These are phyloP conservation scores for Furcasterigmium sp. DNA, from an alignment of 2,329 filamentous ascomycete species.

Conservation along the genomic window DNA sequence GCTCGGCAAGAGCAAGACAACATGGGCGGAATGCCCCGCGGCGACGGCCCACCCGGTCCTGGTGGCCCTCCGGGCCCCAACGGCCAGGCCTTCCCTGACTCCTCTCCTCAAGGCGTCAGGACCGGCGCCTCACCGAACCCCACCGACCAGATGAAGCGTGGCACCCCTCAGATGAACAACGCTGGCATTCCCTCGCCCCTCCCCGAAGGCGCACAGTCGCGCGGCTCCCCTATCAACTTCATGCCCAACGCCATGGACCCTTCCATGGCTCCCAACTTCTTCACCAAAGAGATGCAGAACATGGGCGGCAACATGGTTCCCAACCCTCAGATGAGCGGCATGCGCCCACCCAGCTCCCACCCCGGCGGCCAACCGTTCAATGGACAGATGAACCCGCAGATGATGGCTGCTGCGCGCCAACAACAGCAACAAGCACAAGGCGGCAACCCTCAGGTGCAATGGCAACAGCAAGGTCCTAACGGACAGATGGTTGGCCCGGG, in stretches of 20 bases:
- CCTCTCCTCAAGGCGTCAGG: constrained; percentile 64
- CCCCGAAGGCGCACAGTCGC: constrained; percentile 62
- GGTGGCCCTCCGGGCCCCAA: constrained; percentile 51
- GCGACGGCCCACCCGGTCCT: constrained; percentile 48
- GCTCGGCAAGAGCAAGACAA: constrained; percentile 73
- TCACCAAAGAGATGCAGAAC: constrained; percentile 43
- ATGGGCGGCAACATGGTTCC: constrained; percentile 51
- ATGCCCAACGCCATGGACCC: constrained; percentile 60
- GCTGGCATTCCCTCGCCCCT: constrained; percentile 66
- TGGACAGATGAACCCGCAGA: constrained; percentile 53
- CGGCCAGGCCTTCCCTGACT: constrained; percentile 59
- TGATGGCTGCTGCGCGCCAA: constrained; percentile 50
- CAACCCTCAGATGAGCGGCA: constrained; percentile 55
- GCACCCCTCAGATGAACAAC: constrained; percentile 67
- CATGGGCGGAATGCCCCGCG: constrained; percentile 41
- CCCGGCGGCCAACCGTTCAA: constrained; percentile 51
- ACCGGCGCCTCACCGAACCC: constrained; percentile 72
- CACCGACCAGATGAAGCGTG: constrained; percentile 72
- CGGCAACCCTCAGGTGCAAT: constrained; percentile 40
- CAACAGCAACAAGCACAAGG: constrained; percentile 21
- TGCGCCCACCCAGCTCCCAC: constrained; percentile 66
- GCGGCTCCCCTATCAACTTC: constrained; percentile 59
- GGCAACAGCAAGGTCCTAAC: constrained; percentile 38
- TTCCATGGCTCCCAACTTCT: constrained; percentile 54
- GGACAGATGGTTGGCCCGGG: constrained; percentile 38